Base-by-base conservation (phyloP, 331 rosid genomes). In the Dryas integrifolia region DNA sequence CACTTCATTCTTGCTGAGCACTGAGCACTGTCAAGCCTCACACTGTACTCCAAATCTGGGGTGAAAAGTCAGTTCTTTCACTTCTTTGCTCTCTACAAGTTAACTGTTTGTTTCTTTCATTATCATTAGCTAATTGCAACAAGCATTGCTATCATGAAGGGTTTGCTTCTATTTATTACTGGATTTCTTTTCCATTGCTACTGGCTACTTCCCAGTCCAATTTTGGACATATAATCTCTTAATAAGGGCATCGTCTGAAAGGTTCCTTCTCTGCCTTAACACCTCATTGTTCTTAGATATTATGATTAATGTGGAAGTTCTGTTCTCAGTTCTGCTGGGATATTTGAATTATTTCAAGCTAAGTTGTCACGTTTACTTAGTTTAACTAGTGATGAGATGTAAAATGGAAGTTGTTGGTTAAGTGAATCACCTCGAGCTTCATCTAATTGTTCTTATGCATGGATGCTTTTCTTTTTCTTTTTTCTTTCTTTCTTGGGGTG, bases 21-120 rank as follows among this genome's bases (percentile, higher is more conserved):
- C 35, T 69, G 18, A 49, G 44, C 76, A 38, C 66, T 66, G 46
- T 51, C 53, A 3, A 61, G 67, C 11, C 43, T 69, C 40, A 48
- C 62, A 59, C 58, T 69, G 69, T 72, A 63, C 69, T 63, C 67
- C 65, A 76, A 46, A 51, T 72, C 13, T n/a, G 1, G 16, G 70
- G 52, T 69, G 50, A 35, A 76, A 74, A 80, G 82, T 82, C 62
- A 45, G 85, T 58, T 30, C 21, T 76, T 59, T 39, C 62, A 45
- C 83, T 58, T 30, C 21, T 76, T 59, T 39, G 63, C 50, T 52
- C 69, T 69, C 51, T 39, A 39, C 53, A 43, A 18, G 65, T 18
- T 18, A 55, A 45, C n/a, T 7, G 50, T 48, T 55, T 48, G 14
- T 57, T n/a, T 72, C 58, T 58, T 72, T 7, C 24, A 46, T 47